phyloP scores from a whole-genome alignment of 352 stramenopile species.

The Phytophthora pinifolia region DNA sequence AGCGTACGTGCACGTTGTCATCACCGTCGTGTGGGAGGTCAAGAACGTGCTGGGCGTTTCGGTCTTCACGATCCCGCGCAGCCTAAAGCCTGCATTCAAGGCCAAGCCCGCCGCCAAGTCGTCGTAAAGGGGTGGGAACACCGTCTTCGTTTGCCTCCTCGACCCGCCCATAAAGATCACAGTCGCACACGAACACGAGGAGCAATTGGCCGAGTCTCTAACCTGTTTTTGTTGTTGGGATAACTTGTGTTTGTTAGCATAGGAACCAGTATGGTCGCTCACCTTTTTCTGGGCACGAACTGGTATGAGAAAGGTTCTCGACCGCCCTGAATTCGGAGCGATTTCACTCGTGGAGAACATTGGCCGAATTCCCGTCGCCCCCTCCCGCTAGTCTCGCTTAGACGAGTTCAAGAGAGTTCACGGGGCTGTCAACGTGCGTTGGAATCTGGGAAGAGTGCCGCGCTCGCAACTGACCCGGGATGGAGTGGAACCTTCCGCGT shows the following conservation, averaged over 20 bases:
- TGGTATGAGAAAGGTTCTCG: slow-evolving; percentile 20
- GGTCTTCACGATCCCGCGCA: slow-evolving; percentile 74
- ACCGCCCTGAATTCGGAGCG: slow-evolving; percentile 32
- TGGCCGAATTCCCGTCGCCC: slow-evolving; percentile 10
- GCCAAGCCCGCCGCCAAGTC: slow-evolving; percentile 23
- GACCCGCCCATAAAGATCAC: slow-evolving; percentile 10
- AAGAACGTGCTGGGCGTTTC: slow-evolving; percentile 82
- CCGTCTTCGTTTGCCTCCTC: too few relatives aligned
- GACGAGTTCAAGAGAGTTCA: too few relatives aligned
- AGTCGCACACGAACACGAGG: slow-evolving; percentile 6
- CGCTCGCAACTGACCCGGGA: slow-evolving; percentile 14
- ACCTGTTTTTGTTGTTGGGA: not conserved
- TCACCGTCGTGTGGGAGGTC: slow-evolving; percentile 87
- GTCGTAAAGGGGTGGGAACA: too few relatives aligned
- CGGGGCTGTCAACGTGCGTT: too few relatives aligned
- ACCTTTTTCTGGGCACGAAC: slow-evolving; percentile 14
- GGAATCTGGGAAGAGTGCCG: slow-evolving; percentile 38
- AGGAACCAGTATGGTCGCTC: slow-evolving; percentile 1
- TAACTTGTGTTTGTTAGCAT: not conserved
- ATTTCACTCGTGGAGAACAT: slow-evolving; percentile 27
- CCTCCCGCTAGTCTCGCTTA: slow-evolving; percentile 14
- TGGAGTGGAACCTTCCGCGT: slow-evolving; percentile 39
- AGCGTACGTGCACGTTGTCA: slow-evolving; percentile 85
- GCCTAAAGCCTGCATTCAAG: slow-evolving; percentile 27
- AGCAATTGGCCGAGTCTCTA: slow-evolving; percentile 1